Evolutionary conservation across 2,329 filamentous ascomycete genomes (phyloP).

Genomic region (Colletotrichum sansevieriae): DNA sequence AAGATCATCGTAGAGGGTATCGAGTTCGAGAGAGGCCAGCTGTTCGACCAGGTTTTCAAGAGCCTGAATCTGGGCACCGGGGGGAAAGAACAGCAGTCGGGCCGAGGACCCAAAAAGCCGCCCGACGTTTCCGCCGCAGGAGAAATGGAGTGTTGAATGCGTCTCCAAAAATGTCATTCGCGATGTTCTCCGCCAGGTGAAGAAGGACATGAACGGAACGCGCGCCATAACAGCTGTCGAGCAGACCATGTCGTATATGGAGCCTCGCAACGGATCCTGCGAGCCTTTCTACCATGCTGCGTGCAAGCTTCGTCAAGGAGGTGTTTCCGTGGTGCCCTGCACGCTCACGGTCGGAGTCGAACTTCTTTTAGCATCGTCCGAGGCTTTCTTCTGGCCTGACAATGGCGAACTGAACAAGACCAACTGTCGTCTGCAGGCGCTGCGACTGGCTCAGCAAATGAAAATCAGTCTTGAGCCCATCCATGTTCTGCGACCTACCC

Average conservation of each 20-base stretch:
- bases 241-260: background rate
- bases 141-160: too few relatives aligned
- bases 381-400: background rate
- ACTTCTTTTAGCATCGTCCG: background rate
- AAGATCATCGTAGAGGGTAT: too few relatives aligned
- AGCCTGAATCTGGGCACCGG: too few relatives aligned
- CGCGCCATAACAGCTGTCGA: background rate
- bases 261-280: background rate
- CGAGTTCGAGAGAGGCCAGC: too few relatives aligned
- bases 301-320: background rate
- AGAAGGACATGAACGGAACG: background rate
- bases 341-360: background rate
- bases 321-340: background rate
- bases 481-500: background rate
- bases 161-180: background rate
- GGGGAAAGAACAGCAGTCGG: too few relatives aligned
- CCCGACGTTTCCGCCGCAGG: too few relatives aligned
- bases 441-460: background rate
- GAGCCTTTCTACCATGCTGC: background rate
- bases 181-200: background rate
- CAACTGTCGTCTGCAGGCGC: background rate
- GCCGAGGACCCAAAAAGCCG: too few relatives aligned
- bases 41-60: too few relatives aligned
- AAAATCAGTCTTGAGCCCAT: background rate
- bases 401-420: background rate